Evolutionary conservation across 192 early-diverging fungal genomes (phyloP).

Genomic region (Fimicolochytrium jonesii): DNA sequence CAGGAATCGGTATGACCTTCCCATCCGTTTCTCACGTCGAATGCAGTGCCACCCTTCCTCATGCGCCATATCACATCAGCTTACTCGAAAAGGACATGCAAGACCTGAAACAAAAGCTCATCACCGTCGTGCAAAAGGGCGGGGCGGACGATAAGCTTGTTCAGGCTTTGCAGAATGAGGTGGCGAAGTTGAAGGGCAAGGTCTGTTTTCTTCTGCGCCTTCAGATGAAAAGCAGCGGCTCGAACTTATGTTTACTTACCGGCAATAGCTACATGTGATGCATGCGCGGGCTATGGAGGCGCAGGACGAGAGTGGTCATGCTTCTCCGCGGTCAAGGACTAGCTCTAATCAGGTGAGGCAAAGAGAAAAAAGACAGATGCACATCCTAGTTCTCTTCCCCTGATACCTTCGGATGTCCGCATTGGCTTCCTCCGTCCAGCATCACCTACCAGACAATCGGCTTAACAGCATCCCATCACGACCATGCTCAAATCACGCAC

Average conservation of each 20-base stretch:
- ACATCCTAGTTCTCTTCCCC: too few species aligned
- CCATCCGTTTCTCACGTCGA: neutral
- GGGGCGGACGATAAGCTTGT: conserved; percentile 1
- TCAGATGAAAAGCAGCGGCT: neutral
- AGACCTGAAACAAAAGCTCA: neutral
- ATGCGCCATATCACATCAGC: neutral
- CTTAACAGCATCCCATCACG: too few species aligned
- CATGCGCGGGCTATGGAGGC: neutral
- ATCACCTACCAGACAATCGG: too few species aligned
- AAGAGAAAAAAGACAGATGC: too few species aligned
- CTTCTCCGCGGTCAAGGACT: neutral
- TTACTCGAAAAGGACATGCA: neutral
- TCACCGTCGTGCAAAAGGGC: neutral
- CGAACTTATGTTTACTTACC: neutral
- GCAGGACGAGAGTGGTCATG: neutral
- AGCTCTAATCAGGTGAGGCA: neutral
- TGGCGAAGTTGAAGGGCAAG: neutral
- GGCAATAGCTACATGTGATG: neutral
- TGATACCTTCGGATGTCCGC: too few species aligned
- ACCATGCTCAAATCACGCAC: too few species aligned
- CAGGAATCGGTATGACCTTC: conserved; percentile 1
- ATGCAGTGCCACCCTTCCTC: neutral
- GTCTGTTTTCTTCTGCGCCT: too few species aligned
- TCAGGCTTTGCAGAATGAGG: neutral
- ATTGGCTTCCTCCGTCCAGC: too few species aligned